These are phyloP conservation scores for Arthrobotrys megalospora DNA, from an alignment of 2,329 filamentous ascomycete genomes.

Conservation along the genomic window DNA sequence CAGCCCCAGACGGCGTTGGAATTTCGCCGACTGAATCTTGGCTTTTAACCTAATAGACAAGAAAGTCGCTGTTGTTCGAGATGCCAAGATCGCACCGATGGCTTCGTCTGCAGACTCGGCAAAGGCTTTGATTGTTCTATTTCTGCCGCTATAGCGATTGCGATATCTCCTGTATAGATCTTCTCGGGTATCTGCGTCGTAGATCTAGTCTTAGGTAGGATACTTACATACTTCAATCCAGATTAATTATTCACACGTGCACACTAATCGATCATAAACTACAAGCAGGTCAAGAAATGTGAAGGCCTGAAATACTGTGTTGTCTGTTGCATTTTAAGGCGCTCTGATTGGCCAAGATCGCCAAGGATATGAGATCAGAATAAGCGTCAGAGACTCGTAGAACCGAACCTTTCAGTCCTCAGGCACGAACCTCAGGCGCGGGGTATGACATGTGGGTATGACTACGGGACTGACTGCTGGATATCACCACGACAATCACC, in stretches of 20 bases:
- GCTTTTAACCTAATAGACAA: not conserved
- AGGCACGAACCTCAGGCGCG: constrained; percentile 26
- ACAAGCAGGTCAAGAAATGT: too few species aligned
- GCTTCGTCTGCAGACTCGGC: too few species aligned
- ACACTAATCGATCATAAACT: too few species aligned
- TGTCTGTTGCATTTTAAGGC: constrained; percentile 2
- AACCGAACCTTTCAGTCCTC: not conserved
- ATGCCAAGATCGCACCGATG: not conserved
- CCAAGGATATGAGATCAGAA: not conserved
- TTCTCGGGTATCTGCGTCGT: too few species aligned
- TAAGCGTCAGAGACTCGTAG: not conserved
- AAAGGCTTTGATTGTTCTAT: not conserved
- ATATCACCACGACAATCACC: not conserved
- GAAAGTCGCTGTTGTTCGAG: not conserved
- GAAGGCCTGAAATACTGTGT: not conserved
- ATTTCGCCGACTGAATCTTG: constrained; percentile 11
- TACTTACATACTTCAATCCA: too few species aligned
- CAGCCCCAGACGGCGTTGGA: constrained; percentile 17
- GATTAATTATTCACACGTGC: too few species aligned
- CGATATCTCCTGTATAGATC: not conserved
- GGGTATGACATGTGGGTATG: not conserved
- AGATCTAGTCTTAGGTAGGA: too few species aligned
- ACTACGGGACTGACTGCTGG: not conserved
- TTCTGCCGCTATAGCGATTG: constrained; percentile 1
- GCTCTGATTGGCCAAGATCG: constrained; percentile 1